These are phyloP conservation scores for Penicillium sp. DNA, from an alignment of 2,329 filamentous ascomycete species.

Conservation along the genomic window DNA sequence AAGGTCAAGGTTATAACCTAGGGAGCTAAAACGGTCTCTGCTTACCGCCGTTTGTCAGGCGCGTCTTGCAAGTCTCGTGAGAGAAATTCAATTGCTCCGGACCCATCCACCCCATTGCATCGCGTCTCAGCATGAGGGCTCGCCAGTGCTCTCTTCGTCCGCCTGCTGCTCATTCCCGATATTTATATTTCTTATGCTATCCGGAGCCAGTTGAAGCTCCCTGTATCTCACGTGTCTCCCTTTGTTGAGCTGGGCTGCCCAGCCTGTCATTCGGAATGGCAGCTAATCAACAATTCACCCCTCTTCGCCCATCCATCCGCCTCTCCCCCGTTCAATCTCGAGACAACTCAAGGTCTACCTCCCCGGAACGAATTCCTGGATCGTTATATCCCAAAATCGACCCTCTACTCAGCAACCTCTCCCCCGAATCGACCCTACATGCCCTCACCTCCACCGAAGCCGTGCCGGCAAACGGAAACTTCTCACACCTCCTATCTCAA, in stretches of 20 bases:
- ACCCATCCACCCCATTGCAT: conserved; percentile 1
- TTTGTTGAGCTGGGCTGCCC: conserved; percentile 16
- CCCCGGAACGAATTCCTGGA: conserved; percentile 37
- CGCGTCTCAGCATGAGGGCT: conserved; percentile 39
- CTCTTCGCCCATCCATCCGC: conserved; percentile 30
- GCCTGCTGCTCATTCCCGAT: conserved; percentile 28
- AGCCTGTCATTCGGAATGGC: conserved; percentile 31
- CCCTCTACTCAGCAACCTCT: conserved; percentile 53
- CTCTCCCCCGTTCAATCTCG: conserved; percentile 28
- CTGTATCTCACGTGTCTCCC: not conserved
- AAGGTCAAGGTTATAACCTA: not conserved
- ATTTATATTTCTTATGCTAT: conserved; percentile 28
- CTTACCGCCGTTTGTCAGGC: conserved; percentile 1
- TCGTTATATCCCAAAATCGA: conserved; percentile 43
- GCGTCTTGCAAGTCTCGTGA: not conserved
- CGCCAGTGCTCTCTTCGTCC: conserved; percentile 30
- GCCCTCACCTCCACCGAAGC: conserved; percentile 49
- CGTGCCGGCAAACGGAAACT: conserved; percentile 38
- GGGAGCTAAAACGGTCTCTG: conserved; percentile 3
- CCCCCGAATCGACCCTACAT: conserved; percentile 54
- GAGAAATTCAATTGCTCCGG: not conserved
- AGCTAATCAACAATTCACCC: conserved; percentile 28
- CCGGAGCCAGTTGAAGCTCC: conserved; percentile 12
- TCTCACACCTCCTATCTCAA: conserved; percentile 41
- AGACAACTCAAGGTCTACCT: conserved; percentile 35